Conservation (phyloP, 1,284 basidiomycete species). For the Macrocybe sp. region DNA sequence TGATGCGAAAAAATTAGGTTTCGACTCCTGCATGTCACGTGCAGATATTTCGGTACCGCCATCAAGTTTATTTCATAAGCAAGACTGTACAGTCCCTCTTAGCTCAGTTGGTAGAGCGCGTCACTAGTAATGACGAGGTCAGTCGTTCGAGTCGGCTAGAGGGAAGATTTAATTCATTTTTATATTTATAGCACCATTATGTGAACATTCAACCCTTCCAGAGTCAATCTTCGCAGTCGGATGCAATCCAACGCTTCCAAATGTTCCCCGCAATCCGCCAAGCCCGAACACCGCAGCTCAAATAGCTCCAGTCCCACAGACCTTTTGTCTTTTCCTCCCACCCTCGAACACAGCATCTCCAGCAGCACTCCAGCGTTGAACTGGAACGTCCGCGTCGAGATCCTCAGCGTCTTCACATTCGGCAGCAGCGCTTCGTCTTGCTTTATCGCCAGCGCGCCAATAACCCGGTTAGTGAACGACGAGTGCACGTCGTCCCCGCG, state of each 20-base stretch:
- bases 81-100: constrained; percentile 28
- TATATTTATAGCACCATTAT: too few species aligned
- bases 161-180: constrained; percentile 8
- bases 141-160: constrained; percentile 17
- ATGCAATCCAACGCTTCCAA: too few species aligned
- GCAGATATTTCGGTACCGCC: neutral
- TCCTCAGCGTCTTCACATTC: constrained; percentile 3
- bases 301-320: neutral
- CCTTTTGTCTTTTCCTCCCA: neutral
- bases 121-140: constrained; percentile 42
- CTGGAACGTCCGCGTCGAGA: constrained; percentile 4
- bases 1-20: constrained; percentile 13
- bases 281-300: neutral
- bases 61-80: too few species aligned
- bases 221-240: too few species aligned
- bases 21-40: constrained; percentile 6
- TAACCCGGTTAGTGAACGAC: too few species aligned
- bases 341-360: constrained; percentile 7
- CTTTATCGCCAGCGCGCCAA: neutral
- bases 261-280: too few species aligned
- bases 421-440: neutral
- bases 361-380: constrained; percentile 5
- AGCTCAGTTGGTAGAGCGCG: constrained; percentile 62
- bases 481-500: too few species aligned
- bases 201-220: too few species aligned